Evolutionary conservation across 2,329 filamentous ascomycete genomes (phyloP).

Genomic region (Metarhizium album): DNA sequence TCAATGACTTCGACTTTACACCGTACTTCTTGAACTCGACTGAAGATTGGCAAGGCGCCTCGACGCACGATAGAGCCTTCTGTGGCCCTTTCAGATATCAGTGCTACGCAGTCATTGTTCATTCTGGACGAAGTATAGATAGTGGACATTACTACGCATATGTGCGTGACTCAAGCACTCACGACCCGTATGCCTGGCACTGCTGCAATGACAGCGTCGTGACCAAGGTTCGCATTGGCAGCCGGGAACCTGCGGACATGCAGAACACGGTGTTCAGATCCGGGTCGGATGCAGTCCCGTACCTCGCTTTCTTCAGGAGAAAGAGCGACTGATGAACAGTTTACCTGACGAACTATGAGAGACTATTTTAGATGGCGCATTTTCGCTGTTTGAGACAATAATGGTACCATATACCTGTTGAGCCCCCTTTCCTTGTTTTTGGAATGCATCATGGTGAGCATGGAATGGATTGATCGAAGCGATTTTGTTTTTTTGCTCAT

Average conservation of each 20-base stretch:
- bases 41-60: constrained; percentile 14
- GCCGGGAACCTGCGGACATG: constrained; percentile 22
- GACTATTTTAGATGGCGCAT: neutral
- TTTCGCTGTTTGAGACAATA: neutral
- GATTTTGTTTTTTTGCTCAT: neutral
- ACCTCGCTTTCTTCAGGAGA: constrained; percentile 35
- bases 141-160: constrained; percentile 74
- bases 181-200: constrained; percentile 35
- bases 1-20: constrained; percentile 53
- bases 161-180: constrained; percentile 44
- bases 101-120: constrained; percentile 74
- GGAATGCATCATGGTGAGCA: neutral
- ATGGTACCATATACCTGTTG: neutral
- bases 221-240: constrained; percentile 30
- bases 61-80: constrained; percentile 28
- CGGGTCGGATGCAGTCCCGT: constrained; percentile 29
- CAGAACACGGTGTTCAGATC: constrained; percentile 29
- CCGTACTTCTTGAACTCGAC: constrained; percentile 29
- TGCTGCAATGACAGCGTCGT: constrained; percentile 36
- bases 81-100: constrained; percentile 62
- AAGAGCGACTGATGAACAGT: constrained; percentile 18
- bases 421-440: neutral
- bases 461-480: neutral
- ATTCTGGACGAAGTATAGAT: constrained; percentile 55
- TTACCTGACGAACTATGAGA: neutral